These are phyloP conservation scores for Apiospora marii DNA, from an alignment of 2,329 filamentous ascomycete genomes.

Conservation along the genomic window DNA sequence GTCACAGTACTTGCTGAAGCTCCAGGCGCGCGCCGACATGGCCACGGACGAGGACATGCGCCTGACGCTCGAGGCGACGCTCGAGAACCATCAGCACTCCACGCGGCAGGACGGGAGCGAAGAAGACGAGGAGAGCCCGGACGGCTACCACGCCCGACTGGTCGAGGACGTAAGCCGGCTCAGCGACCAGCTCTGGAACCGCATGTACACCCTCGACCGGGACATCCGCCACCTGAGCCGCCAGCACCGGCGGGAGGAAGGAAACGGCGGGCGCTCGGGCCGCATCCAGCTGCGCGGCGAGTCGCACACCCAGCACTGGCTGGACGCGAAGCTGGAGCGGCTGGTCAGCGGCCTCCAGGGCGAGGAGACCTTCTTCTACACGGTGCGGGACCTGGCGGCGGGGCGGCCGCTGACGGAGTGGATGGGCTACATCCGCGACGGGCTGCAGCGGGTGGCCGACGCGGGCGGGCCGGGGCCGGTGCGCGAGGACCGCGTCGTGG, in stretches of 20 bases:
- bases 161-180: conserved; percentile 36
- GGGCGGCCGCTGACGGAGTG: conserved; percentile 36
- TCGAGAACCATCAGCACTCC: conserved; percentile 29
- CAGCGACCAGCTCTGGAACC: conserved; percentile 32
- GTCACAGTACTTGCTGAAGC: conserved; percentile 41
- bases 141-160: conserved; percentile 28
- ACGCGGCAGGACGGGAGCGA: not conserved
- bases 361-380: conserved; percentile 38
- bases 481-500: conserved; percentile 36
- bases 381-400: conserved; percentile 31
- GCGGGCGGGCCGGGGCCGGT: conserved; percentile 25
- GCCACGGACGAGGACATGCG: conserved; percentile 40
- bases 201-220: conserved; percentile 37
- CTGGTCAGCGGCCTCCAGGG: conserved; percentile 32
- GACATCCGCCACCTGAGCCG: conserved; percentile 34
- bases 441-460: conserved; percentile 30
- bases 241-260: conserved; percentile 9
- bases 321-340: conserved; percentile 34
- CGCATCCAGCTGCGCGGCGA: conserved; percentile 34
- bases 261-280: conserved; percentile 26
- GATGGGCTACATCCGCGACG: conserved; percentile 32
- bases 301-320: conserved; percentile 32
- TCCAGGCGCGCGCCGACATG: conserved; percentile 39
- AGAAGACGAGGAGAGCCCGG: not conserved
- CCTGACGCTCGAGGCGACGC: conserved; percentile 39